Evolutionary conservation across 177 flowering plant species (phyloP).

Genomic region (Vitis hybrid): DNA sequence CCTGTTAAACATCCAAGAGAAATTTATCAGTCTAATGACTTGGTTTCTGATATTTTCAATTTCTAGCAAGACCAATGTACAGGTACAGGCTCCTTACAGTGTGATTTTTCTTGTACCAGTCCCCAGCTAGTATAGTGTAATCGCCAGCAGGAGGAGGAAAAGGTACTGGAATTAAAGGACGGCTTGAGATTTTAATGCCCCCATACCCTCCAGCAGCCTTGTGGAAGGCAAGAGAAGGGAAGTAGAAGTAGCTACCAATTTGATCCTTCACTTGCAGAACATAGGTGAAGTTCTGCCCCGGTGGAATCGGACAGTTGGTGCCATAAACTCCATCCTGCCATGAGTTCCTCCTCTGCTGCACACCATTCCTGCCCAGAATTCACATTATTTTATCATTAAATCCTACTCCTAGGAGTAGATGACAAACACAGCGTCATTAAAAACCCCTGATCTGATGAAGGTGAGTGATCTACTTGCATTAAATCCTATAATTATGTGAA

Average conservation of each 20-base stretch:
- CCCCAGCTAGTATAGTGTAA: conserved; percentile 48
- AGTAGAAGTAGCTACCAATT: conserved; percentile 61
- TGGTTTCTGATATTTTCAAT: neutral
- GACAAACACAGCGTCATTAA: too few relatives aligned
- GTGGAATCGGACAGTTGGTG: conserved; percentile 64
- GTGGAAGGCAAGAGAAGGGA: conserved; percentile 62
- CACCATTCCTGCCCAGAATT: conserved; percentile 46
- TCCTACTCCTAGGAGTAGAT: too few relatives aligned
- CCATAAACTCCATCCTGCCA: conserved; percentile 71
- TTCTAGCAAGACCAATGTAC: neutral
- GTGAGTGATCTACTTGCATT: too few relatives aligned
- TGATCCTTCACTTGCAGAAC: conserved; percentile 63
- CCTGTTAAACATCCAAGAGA: conserved; percentile 27
- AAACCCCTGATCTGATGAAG: too few relatives aligned
- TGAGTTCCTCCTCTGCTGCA: conserved; percentile 60
- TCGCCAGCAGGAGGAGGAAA: conserved; percentile 58
- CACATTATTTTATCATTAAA: too few relatives aligned
- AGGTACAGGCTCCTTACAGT: conserved; percentile 27
- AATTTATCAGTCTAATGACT: neutral
- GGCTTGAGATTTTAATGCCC: conserved; percentile 42
- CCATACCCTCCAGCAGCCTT: conserved; percentile 67
- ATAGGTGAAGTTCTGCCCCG: conserved; percentile 55
- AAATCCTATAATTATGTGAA: too few relatives aligned
- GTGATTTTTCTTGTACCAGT: conserved; percentile 58
- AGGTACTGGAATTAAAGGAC: conserved; percentile 56